Conservation (phyloP, 495 filamentous ascomycete genomes). For the Aspergillus sclerotiicarbonarius region DNA sequence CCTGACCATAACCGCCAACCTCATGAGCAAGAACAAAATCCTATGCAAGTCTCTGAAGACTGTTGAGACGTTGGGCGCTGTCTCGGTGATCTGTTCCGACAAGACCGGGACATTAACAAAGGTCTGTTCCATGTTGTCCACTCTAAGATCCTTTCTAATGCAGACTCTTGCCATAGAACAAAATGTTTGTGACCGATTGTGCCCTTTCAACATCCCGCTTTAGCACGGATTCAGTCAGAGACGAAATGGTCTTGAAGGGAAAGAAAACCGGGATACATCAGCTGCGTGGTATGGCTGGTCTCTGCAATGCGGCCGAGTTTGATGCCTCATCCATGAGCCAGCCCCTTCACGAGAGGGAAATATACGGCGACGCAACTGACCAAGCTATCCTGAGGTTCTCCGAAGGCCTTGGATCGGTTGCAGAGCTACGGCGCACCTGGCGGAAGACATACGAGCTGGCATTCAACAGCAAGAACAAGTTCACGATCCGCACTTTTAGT, state of each 20-base stretch:
- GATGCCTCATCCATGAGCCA: conserved; percentile 52
- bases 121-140: conserved; percentile 24
- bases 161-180: conserved; percentile 37
- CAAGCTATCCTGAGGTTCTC: conserved; percentile 65
- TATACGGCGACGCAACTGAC: conserved; percentile 70
- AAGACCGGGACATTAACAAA: conserved; percentile 68
- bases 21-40: conserved; percentile 62
- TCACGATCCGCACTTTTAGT: conserved; percentile 51
- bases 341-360: conserved; percentile 51
- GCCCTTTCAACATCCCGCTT: conserved; percentile 18
- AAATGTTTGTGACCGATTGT: conserved; percentile 60
- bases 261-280: conserved; percentile 36
- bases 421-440: conserved; percentile 49
- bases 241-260: conserved; percentile 25
- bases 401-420: conserved; percentile 46
- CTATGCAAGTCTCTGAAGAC: conserved; percentile 66
- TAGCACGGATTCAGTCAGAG: conserved; percentile 38
- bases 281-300: conserved; percentile 48
- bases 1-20: conserved; percentile 55
- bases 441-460: conserved; percentile 58
- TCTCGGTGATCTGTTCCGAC: conserved; percentile 66
- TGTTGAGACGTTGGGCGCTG: conserved; percentile 67
- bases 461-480: conserved; percentile 77
- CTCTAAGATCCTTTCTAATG: not conserved
- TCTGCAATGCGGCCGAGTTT: conserved; percentile 69